These are phyloP conservation scores for Magnusiomyces magnusii DNA, from an alignment of 1,139 yeast species.

Conservation along the genomic window DNA sequence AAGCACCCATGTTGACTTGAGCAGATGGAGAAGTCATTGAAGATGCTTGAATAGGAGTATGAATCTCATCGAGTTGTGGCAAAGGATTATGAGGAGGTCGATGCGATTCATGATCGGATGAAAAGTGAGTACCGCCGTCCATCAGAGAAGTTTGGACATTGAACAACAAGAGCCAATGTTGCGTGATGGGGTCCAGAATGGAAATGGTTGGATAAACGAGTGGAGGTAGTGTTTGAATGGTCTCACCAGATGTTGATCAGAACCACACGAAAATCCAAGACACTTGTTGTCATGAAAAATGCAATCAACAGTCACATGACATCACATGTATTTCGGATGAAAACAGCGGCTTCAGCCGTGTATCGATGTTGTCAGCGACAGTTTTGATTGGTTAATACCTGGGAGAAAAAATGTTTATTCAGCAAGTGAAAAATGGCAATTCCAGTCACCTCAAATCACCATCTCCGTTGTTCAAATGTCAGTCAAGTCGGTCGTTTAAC, in stretches of 20 bases:
- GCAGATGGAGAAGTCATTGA: neutral
- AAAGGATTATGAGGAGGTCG: neutral
- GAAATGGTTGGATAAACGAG: neutral
- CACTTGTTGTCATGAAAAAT: neutral
- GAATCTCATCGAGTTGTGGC: neutral
- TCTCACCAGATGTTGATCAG: neutral
- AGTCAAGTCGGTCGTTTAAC: too few relatives aligned
- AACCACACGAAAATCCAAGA: neutral
- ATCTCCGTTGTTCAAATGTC: too few relatives aligned
- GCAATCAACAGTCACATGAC: neutral
- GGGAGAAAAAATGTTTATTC: too few relatives aligned
- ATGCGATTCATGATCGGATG: neutral
- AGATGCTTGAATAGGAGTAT: neutral
- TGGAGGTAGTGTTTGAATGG: neutral
- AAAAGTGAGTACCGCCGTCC: too few relatives aligned
- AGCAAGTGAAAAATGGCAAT: neutral
- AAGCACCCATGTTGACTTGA: neutral
- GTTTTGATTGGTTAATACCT: neutral
- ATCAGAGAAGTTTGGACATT: too few relatives aligned
- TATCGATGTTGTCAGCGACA: neutral
- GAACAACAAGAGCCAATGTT: too few relatives aligned
- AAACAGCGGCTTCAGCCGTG: neutral
- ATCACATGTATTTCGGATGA: neutral
- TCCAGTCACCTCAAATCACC: too few relatives aligned
- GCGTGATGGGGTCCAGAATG: too few relatives aligned